Percentiles rank a stretch among this genome's conserved stretches.
phyloP scores from a whole-genome alignment of 163 green algal species.

The Chlamydomonas reinhardtii region DNA sequence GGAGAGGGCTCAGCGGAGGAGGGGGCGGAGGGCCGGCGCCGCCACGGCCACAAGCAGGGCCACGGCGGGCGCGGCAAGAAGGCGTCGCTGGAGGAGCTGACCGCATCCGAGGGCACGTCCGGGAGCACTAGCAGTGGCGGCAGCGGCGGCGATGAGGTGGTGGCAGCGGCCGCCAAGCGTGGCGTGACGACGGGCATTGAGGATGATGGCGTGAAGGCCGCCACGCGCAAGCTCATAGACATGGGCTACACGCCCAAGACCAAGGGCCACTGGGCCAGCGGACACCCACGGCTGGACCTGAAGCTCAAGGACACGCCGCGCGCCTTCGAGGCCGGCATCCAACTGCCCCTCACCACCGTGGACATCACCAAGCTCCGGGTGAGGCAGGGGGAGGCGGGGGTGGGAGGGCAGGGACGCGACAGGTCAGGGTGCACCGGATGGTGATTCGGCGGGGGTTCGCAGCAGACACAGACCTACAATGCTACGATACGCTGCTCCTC shows the following conservation, averaged over 20 bases:
- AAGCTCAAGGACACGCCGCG: constrained; percentile 43
- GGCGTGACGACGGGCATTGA: not conserved
- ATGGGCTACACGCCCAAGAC: constrained; percentile 32
- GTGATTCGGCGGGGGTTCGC: too few relatives aligned
- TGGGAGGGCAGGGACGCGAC: not conserved
- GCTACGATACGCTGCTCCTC: too few relatives aligned
- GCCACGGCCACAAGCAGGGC: not conserved
- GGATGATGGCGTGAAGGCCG: not conserved
- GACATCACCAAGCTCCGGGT: constrained; percentile 65
- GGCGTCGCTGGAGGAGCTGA: not conserved
- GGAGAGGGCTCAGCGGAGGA: too few relatives aligned
- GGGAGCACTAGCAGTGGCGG: not conserved
- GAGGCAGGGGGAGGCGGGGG: not conserved
- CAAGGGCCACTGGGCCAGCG: constrained; percentile 66
- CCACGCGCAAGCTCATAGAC: constrained; percentile 27
- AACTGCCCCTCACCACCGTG: constrained; percentile 65
- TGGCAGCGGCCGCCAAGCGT: not conserved
- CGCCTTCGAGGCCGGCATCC: constrained; percentile 60
- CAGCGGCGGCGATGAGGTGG: not conserved
- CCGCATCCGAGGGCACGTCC: not conserved
- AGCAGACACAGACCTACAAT: too few relatives aligned
- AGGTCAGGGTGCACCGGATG: too few relatives aligned
- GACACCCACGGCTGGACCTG: constrained; percentile 65
- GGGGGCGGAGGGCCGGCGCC: too few relatives aligned
- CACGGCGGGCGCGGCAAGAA: not conserved